Conservation (phyloP, 192 early-diverging fungal species). For the Coemansia sp. region DNA sequence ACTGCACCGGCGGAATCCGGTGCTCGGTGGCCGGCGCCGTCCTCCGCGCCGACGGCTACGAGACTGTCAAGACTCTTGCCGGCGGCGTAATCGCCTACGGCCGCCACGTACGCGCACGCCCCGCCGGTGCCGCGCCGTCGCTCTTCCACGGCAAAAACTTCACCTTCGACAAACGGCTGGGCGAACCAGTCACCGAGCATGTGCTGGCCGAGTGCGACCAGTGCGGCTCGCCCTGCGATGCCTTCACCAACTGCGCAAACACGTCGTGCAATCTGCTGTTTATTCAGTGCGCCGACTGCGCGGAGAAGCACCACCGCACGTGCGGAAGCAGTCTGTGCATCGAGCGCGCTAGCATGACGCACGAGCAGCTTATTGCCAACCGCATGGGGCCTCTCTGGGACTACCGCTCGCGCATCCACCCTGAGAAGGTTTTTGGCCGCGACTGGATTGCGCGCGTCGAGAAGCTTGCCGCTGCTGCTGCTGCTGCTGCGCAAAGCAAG, state of each 20-base stretch:
- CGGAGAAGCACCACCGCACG: conserved; percentile 32
- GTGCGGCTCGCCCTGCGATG: conserved; percentile 65
- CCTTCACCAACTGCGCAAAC: conserved; percentile 73
- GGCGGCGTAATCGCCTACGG: conserved; percentile 82
- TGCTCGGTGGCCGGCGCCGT: conserved; percentile 81
- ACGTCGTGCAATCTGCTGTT: conserved; percentile 71
- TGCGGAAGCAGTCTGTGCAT: conserved; percentile 43
- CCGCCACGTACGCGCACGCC: conserved; percentile 54
- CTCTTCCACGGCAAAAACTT: conserved; percentile 78
- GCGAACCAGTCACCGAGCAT: conserved; percentile 66
- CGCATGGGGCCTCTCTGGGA: conserved; percentile 40
- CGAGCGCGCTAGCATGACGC: conserved; percentile 42
- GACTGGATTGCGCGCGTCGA: conserved; percentile 30
- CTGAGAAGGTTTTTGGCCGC: conserved; percentile 39
- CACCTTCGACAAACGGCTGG: conserved; percentile 77
- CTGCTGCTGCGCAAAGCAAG: not conserved
- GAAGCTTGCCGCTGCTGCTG: not conserved
- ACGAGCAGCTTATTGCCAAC: conserved; percentile 39
- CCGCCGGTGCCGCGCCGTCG: conserved; percentile 39
- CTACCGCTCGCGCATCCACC: conserved; percentile 38
- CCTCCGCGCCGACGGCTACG: conserved; percentile 63
- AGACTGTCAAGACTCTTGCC: conserved; percentile 67
- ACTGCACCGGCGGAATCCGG: conserved; percentile 84
- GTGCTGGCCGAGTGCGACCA: conserved; percentile 68
- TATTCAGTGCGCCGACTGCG: conserved; percentile 66